These are phyloP conservation scores for Byssochlamys sp. DNA, from an alignment of 2,329 filamentous ascomycete genomes.

Conservation along the genomic window DNA sequence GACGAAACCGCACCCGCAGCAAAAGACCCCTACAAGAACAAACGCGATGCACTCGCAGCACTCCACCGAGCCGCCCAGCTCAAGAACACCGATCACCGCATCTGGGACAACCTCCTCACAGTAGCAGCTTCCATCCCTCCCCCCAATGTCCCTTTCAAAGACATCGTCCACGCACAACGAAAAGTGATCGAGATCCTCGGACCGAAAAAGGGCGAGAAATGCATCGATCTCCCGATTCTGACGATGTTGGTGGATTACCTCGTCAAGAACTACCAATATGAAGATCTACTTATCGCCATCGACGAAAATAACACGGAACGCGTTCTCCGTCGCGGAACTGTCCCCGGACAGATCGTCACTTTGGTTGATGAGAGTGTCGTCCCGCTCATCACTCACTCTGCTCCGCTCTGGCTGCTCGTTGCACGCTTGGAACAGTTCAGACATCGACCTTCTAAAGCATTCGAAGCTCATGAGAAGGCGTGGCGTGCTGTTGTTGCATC, in stretches of 20 bases:
- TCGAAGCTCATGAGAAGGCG: slow-evolving; percentile 78
- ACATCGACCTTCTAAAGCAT: slow-evolving; percentile 57
- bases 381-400: slow-evolving; percentile 73
- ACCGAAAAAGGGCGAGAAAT: slow-evolving; percentile 58
- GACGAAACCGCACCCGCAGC: slow-evolving; percentile 10
- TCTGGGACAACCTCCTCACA: slow-evolving; percentile 94
- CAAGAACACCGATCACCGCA: slow-evolving; percentile 77
- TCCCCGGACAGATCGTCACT: slow-evolving; percentile 46
- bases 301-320: slow-evolving; percentile 22
- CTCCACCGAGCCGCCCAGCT: slow-evolving; percentile 79
- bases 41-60: slow-evolving; percentile 67
- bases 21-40: slow-evolving; percentile 46
- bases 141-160: slow-evolving; percentile 53
- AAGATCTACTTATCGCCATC: slow-evolving; percentile 25
- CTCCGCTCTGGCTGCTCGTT: slow-evolving; percentile 67
- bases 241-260: slow-evolving; percentile 62
- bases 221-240: slow-evolving; percentile 66
- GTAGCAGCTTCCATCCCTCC: slow-evolving; percentile 70
- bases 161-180: slow-evolving; percentile 65
- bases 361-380: slow-evolving; percentile 66
- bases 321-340: slow-evolving; percentile 46
- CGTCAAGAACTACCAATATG: slow-evolving; percentile 41
- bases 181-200: slow-evolving; percentile 67
- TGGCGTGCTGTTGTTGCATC: slow-evolving; percentile 61
- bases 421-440: slow-evolving; percentile 65